Percentiles rank a stretch among this genome's conserved stretches.
Conservation (phyloP, 2,329 filamentous ascomycete species). For the Phialophora verrucosa region DNA sequence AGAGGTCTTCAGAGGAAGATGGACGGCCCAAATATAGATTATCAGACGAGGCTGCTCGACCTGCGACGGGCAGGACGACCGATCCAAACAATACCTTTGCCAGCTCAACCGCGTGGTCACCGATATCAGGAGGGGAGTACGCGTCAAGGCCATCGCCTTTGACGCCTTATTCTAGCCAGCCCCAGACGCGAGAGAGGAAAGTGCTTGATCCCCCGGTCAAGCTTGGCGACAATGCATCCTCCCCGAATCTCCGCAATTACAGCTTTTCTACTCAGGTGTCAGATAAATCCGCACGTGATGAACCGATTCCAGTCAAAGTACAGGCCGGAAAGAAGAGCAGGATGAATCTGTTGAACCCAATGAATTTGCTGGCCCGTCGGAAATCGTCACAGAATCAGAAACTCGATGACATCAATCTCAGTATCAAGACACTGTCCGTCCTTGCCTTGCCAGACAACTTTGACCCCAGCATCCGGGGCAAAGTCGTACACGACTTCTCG, state of each 20-base stretch:
- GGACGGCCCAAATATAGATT: slow-evolving; percentile 26
- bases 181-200: slow-evolving; percentile 18
- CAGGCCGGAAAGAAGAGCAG: slow-evolving; percentile 54
- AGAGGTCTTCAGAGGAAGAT: slow-evolving; percentile 34
- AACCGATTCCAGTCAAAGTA: slow-evolving; percentile 40
- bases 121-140: slow-evolving; percentile 4
- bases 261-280: slow-evolving; percentile 24
- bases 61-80: slow-evolving; percentile 33
- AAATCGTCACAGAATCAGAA: slow-evolving; percentile 59
- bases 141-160: slow-evolving; percentile 18
- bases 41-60: slow-evolving; percentile 32
- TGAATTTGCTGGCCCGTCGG: slow-evolving; percentile 64
- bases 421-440: slow-evolving; percentile 54
- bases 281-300: slow-evolving; percentile 27
- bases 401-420: slow-evolving; percentile 58
- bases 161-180: slow-evolving; percentile 9
- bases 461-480: slow-evolving; percentile 67
- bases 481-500: slow-evolving; percentile 69
- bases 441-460: slow-evolving; percentile 65
- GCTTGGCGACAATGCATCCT: slow-evolving; percentile 25
- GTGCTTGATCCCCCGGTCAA: slow-evolving; percentile 23
- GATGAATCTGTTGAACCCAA: slow-evolving; percentile 64
- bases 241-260: slow-evolving; percentile 31
- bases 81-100: slow-evolving; percentile 19
- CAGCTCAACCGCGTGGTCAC: slow-evolving; percentile 1